These are phyloP conservation scores for Asclepias syriaca DNA, from an alignment of 257 asterid genomes.

Conservation along the genomic window DNA sequence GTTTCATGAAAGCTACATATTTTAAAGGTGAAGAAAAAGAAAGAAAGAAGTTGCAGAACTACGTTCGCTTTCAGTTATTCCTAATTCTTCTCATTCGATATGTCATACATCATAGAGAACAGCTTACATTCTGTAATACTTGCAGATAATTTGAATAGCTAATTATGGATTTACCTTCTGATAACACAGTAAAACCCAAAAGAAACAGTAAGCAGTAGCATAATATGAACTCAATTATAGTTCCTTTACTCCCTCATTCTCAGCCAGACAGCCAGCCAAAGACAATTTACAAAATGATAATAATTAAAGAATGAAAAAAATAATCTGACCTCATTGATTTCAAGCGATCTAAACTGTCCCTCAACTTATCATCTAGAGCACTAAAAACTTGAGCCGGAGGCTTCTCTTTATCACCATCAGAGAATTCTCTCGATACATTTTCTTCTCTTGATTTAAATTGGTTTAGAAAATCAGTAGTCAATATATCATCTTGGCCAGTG, in stretches of 20 bases:
- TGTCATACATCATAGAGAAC: no score
- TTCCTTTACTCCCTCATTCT: not conserved
- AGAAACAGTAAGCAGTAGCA: no score
- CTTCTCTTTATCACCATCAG: slow-evolving; percentile 41
- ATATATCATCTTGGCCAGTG: slow-evolving; percentile 13
- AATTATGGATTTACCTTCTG: no score
- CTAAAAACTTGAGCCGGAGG: slow-evolving; percentile 58
- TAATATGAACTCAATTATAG: not conserved
- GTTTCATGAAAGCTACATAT: no score
- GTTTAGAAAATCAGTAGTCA: slow-evolving; percentile 14
- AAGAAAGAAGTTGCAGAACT: no score
- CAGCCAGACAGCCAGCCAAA: not conserved
- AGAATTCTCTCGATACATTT: slow-evolving; percentile 19
- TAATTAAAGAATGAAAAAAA: not conserved
- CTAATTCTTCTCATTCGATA: no score
- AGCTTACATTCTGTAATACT: no score
- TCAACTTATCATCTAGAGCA: slow-evolving; percentile 62
- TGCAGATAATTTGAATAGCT: no score
- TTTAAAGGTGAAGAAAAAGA: no score
- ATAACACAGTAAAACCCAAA: not conserved
- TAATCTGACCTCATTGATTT: slow-evolving; percentile 58
- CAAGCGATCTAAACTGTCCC: slow-evolving; percentile 69
- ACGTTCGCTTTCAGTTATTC: no score
- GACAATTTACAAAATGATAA: not conserved
- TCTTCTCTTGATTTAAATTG: slow-evolving; percentile 19